Percentiles rank a stretch among this genome's conserved stretches.
phyloP scores from a whole-genome alignment of 306 rosid genomes.

The Vigna angularis region DNA sequence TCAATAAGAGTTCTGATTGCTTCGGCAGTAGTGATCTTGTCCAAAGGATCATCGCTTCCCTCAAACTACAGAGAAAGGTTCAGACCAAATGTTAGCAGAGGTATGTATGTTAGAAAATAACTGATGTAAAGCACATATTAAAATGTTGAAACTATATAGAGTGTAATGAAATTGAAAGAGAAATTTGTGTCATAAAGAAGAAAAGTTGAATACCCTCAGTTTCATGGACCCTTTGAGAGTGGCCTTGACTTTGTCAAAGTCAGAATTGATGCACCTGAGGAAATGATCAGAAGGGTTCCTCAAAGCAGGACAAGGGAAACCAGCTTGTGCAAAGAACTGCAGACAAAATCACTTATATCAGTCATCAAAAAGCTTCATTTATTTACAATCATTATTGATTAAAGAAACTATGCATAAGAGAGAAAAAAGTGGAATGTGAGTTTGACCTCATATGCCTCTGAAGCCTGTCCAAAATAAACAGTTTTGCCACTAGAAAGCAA shows the following conservation, averaged over 20 bases:
- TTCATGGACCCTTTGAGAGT: constrained; percentile 94
- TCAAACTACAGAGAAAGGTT: constrained; percentile 63
- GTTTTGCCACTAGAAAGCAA: constrained; percentile 96
- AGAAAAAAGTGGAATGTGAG: neutral
- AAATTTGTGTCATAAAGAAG: constrained; percentile 13
- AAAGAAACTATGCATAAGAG: neutral
- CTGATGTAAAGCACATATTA: neutral
- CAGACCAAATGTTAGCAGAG: constrained; percentile 27
- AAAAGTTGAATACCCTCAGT: constrained; percentile 62
- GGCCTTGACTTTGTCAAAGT: constrained; percentile 91
- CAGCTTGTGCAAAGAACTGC: constrained; percentile 98
- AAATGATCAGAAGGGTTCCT: constrained; percentile 99
- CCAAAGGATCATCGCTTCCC: constrained; percentile 86
- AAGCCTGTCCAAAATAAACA: constrained; percentile 91
- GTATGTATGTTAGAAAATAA: neutral
- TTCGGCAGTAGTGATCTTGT: constrained; percentile 81
- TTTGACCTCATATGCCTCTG: constrained; percentile 89
- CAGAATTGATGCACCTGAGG: constrained; percentile 92
- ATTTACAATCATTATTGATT: neutral
- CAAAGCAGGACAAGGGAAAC: constrained; percentile 97
- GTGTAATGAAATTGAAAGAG: neutral
- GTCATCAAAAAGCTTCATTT: constrained; percentile 4
- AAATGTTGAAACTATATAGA: neutral
- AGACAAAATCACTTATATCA: constrained; percentile 12
- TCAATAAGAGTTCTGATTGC: constrained; percentile 79